Base-by-base conservation (phyloP, 2,329 filamentous ascomycete genomes). In the Acrocalymma vagum region DNA sequence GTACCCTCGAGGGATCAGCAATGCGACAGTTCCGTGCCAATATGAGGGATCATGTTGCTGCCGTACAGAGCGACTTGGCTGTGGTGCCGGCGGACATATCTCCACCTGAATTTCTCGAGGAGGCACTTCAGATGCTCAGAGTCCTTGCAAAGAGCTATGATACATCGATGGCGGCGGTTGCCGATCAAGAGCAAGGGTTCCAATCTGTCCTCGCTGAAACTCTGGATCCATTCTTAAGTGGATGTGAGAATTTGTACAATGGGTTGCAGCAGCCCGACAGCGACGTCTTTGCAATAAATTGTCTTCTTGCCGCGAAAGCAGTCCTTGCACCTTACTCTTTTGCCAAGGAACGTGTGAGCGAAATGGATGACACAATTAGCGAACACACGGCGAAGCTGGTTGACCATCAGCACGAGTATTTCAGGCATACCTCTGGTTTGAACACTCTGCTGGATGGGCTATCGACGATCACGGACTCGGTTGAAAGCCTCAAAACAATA, bases 81-180 rank as follows among this genome's bases (percentile, higher is more conserved):
- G 78, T 84, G 15, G 80, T 85, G 2, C 84, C 90, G 1, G 72
- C 80, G n/a, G 85, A 95, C 60, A 77, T 95, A 3, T 83, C 83
- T 0, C 84, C 88, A 0, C 93, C 93, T 0, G 81, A 86, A 11
- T 96, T 96, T 70, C 73, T 97, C 0, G 76, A 84, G 24, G 88
- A 95, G 40, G 86, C 90, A 5, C 76, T 99, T 2, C 85, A 90
- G 51, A 87, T 88, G 53, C 76, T 99, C 7, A 82, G 79, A 23
- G 79, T 83, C 5, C 85, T 97, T 34, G 88, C 96, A 78, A 88
- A 87, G 63, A 94, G 88, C 14, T 93, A 92, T 62, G 90, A 95
- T 53, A 87, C 88, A 1, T 95, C 92, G 0, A 75, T 94, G 16
- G 82, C 85, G 25, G 66, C 60, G 15, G 48, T 56, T 0, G 59